A percentile compares a stretch with the other conserved stretches of the same genome.
Evolutionary conservation across 2,329 filamentous ascomycete genomes (phyloP).

Genomic region (Xylaria sp.): DNA sequence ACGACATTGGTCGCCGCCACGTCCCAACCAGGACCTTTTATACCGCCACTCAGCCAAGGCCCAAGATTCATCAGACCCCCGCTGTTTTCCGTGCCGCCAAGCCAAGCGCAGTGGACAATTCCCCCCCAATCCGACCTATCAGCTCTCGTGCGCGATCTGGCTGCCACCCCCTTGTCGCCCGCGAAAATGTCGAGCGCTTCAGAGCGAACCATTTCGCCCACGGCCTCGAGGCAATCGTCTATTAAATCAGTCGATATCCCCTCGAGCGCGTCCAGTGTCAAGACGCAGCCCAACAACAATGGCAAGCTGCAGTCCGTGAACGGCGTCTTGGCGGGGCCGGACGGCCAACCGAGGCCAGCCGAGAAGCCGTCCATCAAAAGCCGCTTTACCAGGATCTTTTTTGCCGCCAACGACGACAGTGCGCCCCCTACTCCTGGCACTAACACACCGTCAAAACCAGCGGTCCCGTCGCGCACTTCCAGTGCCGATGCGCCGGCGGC

Average conservation of each 20-base stretch:
- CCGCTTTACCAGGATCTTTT: conserved; percentile 61
- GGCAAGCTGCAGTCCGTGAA: conserved; percentile 25
- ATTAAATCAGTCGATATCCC: conserved; percentile 31
- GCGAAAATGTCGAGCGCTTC: conserved; percentile 33
- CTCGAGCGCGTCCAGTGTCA: conserved; percentile 29
- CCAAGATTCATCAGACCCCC: conserved; percentile 11
- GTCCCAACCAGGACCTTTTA: conserved; percentile 12
- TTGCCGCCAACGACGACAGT: conserved; percentile 45
- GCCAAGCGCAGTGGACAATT: conserved; percentile 15
- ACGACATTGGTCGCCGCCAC: conserved; percentile 31
- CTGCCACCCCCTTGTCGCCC: neutral
- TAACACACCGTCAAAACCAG: conserved; percentile 31
- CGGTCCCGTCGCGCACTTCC: conserved; percentile 28
- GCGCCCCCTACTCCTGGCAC: conserved; percentile 33
- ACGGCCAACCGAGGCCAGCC: conserved; percentile 35
- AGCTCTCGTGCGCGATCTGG: conserved; percentile 8
- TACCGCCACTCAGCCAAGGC: conserved; percentile 18
- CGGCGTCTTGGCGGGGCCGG: conserved; percentile 27
- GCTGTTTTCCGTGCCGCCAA: conserved; percentile 27
- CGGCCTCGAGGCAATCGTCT: conserved; percentile 31
- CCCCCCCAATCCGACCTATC: conserved; percentile 12
- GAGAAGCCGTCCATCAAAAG: conserved; percentile 59
- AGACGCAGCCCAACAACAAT: conserved; percentile 23
- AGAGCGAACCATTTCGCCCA: conserved; percentile 31
- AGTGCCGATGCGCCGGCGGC: conserved; percentile 19